phyloP scores from a whole-genome alignment of 768 basidiomycete species.

The Pisolithus microcarpus region DNA sequence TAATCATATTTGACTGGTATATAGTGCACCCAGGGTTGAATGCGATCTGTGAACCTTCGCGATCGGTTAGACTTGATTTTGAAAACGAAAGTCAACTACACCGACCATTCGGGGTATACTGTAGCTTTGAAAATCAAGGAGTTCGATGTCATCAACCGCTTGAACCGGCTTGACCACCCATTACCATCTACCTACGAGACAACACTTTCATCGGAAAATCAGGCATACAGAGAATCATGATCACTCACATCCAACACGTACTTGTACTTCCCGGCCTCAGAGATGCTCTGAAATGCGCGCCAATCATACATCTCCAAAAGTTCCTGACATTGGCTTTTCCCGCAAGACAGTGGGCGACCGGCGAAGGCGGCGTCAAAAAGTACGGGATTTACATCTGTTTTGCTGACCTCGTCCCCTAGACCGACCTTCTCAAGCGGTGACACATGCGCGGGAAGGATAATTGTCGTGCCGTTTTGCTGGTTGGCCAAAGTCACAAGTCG shows the following conservation, averaged over 20 bases:
- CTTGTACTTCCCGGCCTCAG: constrained; percentile 46
- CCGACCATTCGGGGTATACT: constrained; percentile 55
- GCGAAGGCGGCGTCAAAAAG: constrained; percentile 50
- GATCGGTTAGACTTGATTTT: constrained; percentile 32
- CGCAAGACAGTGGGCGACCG: constrained; percentile 37
- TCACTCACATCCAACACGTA: constrained; percentile 44
- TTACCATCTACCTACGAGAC: constrained; percentile 48
- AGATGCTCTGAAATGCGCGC: constrained; percentile 32
- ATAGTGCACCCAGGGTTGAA: constrained; percentile 62
- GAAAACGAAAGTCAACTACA: constrained; percentile 34
- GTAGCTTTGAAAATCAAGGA: constrained; percentile 57
- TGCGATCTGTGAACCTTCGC: constrained; percentile 46
- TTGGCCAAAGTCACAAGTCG: constrained; percentile 37
- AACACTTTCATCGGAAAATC: constrained; percentile 55
- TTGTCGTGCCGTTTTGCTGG: constrained; percentile 26
- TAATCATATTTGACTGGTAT: constrained; percentile 56
- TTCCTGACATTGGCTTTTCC: constrained; percentile 32
- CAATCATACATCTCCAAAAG: constrained; percentile 42
- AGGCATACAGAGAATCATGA: constrained; percentile 24
- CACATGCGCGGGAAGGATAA: constrained; percentile 28
- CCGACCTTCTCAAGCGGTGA: constrained; percentile 27
- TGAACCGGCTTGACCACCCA: constrained; percentile 58
- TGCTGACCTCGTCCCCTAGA: constrained; percentile 23
- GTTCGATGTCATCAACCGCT: constrained; percentile 50
- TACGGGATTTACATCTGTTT: constrained; percentile 39